A percentile compares a stretch with the other conserved stretches of the same genome.
Evolutionary conservation across 164 flowering plant genomes (phyloP).

Genomic region (Vitis labrusca): DNA sequence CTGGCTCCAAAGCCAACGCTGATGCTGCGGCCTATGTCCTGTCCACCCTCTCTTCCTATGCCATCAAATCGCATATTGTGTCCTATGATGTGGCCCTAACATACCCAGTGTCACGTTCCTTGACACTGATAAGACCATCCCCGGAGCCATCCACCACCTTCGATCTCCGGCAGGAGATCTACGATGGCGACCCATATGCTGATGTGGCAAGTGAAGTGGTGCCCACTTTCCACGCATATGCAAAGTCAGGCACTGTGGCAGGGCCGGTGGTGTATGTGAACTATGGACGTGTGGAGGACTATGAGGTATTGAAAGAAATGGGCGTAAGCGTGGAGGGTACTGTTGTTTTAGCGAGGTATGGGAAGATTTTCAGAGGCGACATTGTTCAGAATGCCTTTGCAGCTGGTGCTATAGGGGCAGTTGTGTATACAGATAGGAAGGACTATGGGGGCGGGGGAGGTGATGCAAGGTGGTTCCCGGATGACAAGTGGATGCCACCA

Average conservation of each 20-base stretch:
- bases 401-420: slow-evolving; percentile 59
- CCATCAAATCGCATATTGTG: slow-evolving; percentile 34
- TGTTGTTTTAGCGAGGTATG: slow-evolving; percentile 62
- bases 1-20: slow-evolving; percentile 63
- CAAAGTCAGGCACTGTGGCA: slow-evolving; percentile 48
- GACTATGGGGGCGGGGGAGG: slow-evolving; percentile 60
- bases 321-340: slow-evolving; percentile 55
- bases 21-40: slow-evolving; percentile 62
- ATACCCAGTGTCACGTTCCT: slow-evolving; percentile 50
- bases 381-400: slow-evolving; percentile 54
- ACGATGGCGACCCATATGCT: slow-evolving; percentile 49
- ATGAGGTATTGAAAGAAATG: slow-evolving; percentile 28
- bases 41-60: slow-evolving; percentile 40
- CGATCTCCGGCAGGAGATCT: slow-evolving; percentile 47
- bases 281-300: slow-evolving; percentile 72
- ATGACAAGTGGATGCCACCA: slow-evolving; percentile 73
- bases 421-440: slow-evolving; percentile 59
- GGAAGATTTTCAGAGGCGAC: slow-evolving; percentile 70
- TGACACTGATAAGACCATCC: slow-evolving; percentile 28
- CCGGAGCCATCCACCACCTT: slow-evolving; percentile 32
- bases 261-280: slow-evolving; percentile 66
- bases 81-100: slow-evolving; percentile 54
- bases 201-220: slow-evolving; percentile 47
- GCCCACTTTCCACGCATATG: slow-evolving; percentile 71
- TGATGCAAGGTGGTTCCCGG: slow-evolving; percentile 47